Evolutionary conservation across 2,329 filamentous ascomycete species (phyloP).

Genomic region (Sphaerulina populicola): DNA sequence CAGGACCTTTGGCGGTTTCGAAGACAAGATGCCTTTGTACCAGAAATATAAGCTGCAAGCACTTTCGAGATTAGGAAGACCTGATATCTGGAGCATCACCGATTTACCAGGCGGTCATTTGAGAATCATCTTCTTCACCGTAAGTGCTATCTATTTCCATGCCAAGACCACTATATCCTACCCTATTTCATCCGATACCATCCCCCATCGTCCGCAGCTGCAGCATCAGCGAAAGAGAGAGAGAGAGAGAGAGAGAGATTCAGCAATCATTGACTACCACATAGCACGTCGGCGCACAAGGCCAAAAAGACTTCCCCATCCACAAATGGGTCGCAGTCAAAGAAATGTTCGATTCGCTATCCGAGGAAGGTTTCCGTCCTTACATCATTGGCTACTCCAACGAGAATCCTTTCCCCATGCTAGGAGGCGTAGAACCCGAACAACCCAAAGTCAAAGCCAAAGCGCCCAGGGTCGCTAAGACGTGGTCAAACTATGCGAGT

Average conservation of each 20-base stretch:
- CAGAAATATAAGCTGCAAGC: conserved; percentile 25
- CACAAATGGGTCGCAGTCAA: conserved; percentile 26
- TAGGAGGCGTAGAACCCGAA: conserved; percentile 28
- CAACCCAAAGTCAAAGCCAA: conserved; percentile 20
- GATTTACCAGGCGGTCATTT: conserved; percentile 28
- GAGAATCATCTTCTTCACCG: conserved; percentile 29
- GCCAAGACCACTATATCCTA: not conserved
- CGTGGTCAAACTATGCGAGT: conserved; percentile 22
- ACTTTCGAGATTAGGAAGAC: conserved; percentile 24
- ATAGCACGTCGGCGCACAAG: conserved; percentile 29
- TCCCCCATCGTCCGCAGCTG: not conserved
- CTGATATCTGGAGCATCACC: conserved; percentile 14
- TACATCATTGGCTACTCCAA: conserved; percentile 29
- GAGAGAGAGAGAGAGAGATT: not conserved
- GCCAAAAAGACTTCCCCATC: conserved; percentile 28
- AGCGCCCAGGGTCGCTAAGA: conserved; percentile 24
- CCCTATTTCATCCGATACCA: not conserved
- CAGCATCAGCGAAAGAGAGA: not conserved
- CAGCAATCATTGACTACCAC: conserved; percentile 1
- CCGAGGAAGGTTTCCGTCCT: conserved; percentile 28
- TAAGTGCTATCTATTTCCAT: conserved; percentile 8
- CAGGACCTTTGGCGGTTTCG: conserved; percentile 20
- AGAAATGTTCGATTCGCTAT: conserved; percentile 31
- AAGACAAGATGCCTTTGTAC: conserved; percentile 24
- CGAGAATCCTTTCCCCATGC: conserved; percentile 32